Percentiles rank a stretch among this genome's conserved stretches.
Evolutionary conservation across 768 basidiomycete species (phyloP).

Genomic region (Amanita brunnescens): DNA sequence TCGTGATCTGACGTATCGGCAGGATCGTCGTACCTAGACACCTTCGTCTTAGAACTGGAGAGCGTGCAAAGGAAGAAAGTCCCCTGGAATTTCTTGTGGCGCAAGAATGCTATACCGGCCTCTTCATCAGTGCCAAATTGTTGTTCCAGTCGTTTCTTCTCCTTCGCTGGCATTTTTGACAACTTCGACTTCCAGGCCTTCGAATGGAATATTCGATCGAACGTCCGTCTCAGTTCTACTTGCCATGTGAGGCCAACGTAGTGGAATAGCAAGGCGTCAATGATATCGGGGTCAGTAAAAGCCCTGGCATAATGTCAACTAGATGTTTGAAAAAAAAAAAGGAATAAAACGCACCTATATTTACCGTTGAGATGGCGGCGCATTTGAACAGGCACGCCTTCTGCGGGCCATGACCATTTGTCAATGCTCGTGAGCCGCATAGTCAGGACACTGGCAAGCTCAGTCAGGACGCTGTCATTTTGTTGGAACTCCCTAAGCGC

Average conservation of each 20-base stretch:
- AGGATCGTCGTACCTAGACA: slow-evolving; percentile 18
- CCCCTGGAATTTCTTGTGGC: slow-evolving; percentile 16
- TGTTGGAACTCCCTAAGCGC: slow-evolving; percentile 32
- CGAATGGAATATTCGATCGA: slow-evolving; percentile 6
- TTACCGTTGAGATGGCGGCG: slow-evolving; percentile 40
- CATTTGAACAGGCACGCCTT: slow-evolving; percentile 36
- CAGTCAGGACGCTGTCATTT: slow-evolving; percentile 29
- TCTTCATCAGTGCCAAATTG: slow-evolving; percentile 14
- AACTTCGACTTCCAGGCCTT: slow-evolving; percentile 27
- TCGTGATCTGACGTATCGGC: slow-evolving; percentile 14
- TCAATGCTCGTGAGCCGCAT: slow-evolving; percentile 35
- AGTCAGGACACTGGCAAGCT: slow-evolving; percentile 35
- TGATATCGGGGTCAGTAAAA: slow-evolving; percentile 38
- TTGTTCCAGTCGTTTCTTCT: slow-evolving; percentile 12
- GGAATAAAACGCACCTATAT: slow-evolving; percentile 23
- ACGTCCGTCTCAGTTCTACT: slow-evolving; percentile 17
- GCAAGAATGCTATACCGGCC: slow-evolving; percentile 17
- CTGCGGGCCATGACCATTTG: slow-evolving; percentile 35
- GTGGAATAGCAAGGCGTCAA: slow-evolving; percentile 37
- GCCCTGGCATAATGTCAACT: slow-evolving; percentile 19
- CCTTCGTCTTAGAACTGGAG: slow-evolving; percentile 11
- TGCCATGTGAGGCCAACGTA: slow-evolving; percentile 37
- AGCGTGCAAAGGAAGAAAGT: slow-evolving; percentile 30
- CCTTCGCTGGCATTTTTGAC: slow-evolving; percentile 10
- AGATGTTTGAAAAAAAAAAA: background rate